Percentiles rank a stretch among this genome's conserved stretches.
Conservation (phyloP, 2,329 filamentous ascomycete genomes). For the Ascochyta koolunga region DNA sequence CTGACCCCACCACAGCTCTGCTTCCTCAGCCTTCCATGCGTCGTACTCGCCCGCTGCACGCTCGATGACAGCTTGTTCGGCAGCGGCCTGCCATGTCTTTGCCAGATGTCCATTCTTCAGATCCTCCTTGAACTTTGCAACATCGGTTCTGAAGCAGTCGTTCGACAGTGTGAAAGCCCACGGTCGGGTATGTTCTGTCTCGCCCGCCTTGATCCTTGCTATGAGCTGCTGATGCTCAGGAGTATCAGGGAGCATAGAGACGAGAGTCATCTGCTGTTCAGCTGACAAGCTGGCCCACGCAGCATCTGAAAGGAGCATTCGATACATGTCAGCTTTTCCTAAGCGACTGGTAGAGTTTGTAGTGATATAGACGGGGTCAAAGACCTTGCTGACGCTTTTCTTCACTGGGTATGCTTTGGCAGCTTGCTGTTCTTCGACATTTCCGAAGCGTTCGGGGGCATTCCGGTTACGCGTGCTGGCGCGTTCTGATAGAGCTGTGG, state of each 20-base stretch:
- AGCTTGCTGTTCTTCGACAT: constrained; percentile 15
- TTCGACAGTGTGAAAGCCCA: constrained; percentile 38
- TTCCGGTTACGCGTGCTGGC: constrained; percentile 37
- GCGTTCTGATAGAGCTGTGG: constrained; percentile 12
- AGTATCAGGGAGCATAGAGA: constrained; percentile 33
- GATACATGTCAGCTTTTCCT: constrained; percentile 41
- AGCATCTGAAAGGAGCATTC: constrained; percentile 38
- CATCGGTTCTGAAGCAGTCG: constrained; percentile 58
- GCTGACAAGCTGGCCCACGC: constrained; percentile 39
- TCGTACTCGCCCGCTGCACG: constrained; percentile 63
- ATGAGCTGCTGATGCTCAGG: constrained; percentile 23
- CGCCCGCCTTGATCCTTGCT: constrained; percentile 20
- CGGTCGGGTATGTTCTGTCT: constrained; percentile 26
- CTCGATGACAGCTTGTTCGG: constrained; percentile 58
- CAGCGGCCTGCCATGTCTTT: constrained; percentile 63
- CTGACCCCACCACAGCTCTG: constrained; percentile 64
- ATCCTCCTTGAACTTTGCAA: constrained; percentile 63
- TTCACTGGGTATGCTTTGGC: constrained; percentile 16
- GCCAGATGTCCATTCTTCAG: constrained; percentile 61
- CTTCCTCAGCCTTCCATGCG: constrained; percentile 60
- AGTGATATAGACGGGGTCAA: constrained; percentile 40
- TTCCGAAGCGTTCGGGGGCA: constrained; percentile 32
- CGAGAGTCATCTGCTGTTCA: constrained; percentile 27
- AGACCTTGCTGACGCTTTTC: constrained; percentile 28
- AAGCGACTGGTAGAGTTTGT: constrained; percentile 40